Evolutionary conservation across 129 eudicot genomes (phyloP).

Genomic region (Tagetes patula): DNA sequence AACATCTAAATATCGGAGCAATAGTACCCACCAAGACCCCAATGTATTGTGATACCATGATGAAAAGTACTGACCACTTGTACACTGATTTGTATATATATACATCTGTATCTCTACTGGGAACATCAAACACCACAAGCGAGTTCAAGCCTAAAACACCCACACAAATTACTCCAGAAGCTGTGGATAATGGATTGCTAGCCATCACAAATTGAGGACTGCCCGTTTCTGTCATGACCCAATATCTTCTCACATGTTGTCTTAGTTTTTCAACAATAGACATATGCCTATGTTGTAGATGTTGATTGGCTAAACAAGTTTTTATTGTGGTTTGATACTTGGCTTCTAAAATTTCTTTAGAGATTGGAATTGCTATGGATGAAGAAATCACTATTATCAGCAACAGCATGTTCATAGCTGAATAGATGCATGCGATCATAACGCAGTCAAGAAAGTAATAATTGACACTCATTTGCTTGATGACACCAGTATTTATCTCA

Average conservation of each 20-base stretch:
- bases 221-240: background rate
- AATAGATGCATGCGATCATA: background rate
- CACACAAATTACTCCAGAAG: constrained; percentile 14
- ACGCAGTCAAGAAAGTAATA: too few relatives aligned
- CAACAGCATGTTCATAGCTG: constrained; percentile 13
- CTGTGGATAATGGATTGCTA: background rate
- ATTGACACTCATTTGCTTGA: background rate
- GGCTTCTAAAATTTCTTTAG: constrained; percentile 28
- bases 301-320: background rate
- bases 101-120: background rate
- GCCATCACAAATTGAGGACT: constrained; percentile 6
- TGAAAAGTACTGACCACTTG: background rate
- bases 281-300: background rate
- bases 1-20: constrained; percentile 3
- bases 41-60: background rate
- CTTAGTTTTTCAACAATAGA: background rate
- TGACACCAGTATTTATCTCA: constrained; percentile 22
- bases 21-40: constrained; percentile 16
- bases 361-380: constrained; percentile 25
- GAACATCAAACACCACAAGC: background rate
- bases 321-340: constrained; percentile 24
- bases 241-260: constrained; percentile 3
- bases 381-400: constrained; percentile 20
- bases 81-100: background rate
- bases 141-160: background rate